Evolutionary conservation across 1,284 basidiomycete genomes (phyloP), one percentile per base, ranked within the genome.

Genomic region (Leccinum solheimii): DNA sequence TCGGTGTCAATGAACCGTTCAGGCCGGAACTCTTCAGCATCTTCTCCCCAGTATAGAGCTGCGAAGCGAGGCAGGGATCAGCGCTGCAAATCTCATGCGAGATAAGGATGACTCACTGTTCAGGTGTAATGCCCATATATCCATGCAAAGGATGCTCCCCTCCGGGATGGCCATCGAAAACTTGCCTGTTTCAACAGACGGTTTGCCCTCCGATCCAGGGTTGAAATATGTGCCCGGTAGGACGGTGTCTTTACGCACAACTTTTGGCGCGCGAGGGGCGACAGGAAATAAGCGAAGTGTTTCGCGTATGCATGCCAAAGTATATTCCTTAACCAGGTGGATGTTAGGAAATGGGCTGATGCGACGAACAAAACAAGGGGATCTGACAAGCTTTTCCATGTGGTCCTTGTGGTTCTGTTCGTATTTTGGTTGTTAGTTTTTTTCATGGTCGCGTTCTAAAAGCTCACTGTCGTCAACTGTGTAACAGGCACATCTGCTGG

Each of bases 1-100:
- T 68, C 67, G 0, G 70, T 76, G 55, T 81, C 80, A 36, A 84
- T 72, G 74, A 83, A 84, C 0, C 81, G 76, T 59, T 84, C 81
- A 1, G 79, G 80, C 36, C 70, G 76, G 70, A 79, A 82, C 27
- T 75, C 71, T 27, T 72, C 69, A 0, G 72, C 73, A 55, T 85
- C 83, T 3, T 62, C 55, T 14, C 83, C 81, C 78, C 80, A 85
- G 32, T 74, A 67, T 27, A 78, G 48, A 11, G 75, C 75, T 76
- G 54, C 13, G 8, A 56, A 16, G 36, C 36, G 36, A 6, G 10
- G 30, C n/a, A 1, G 36, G 9, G 50, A 3, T 56, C 50, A 43
- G 13, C 45, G 6, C 2, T 13, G 14, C 3, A 11, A 11, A 9
- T 7, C 6, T 36, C 11, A 13, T 36, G 3, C 9, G n/a, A 43